Percentiles rank a stretch among this genome's conserved stretches.
phyloP scores from a whole-genome alignment of 2,329 filamentous ascomycete species.

The Beauveria medogensis region DNA sequence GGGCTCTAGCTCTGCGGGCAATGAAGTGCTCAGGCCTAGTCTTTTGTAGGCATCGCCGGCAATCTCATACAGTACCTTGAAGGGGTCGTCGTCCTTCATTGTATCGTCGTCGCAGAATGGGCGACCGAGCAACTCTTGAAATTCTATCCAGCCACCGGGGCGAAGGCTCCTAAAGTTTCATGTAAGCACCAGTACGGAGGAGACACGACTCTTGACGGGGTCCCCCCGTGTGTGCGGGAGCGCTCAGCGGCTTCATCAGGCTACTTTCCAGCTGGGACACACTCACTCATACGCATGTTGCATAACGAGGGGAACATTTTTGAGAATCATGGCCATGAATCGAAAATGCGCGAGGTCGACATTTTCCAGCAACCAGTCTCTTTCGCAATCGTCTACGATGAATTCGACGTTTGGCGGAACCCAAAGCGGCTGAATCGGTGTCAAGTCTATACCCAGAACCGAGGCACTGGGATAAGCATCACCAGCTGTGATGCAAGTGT shows the following conservation, averaged over 20 bases:
- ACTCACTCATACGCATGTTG: conserved; percentile 26
- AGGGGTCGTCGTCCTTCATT: conserved; percentile 32
- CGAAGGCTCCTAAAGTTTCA: conserved; percentile 6
- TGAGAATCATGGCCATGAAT: conserved; percentile 41
- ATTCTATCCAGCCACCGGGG: conserved; percentile 44
- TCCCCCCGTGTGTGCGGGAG: not conserved
- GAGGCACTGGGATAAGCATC: conserved; percentile 33
- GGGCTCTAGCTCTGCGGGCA: conserved; percentile 24
- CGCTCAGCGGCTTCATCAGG: not conserved
- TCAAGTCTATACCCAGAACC: conserved; percentile 34
- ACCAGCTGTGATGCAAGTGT: conserved; percentile 22
- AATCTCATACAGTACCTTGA: conserved; percentile 27
- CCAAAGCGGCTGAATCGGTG: conserved; percentile 37
- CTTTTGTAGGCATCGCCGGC: conserved; percentile 24
- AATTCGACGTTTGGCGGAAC: conserved; percentile 55
- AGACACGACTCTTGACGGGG: not conserved
- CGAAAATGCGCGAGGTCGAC: conserved; percentile 50
- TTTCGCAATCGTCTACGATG: conserved; percentile 53
- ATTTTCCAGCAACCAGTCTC: conserved; percentile 46
- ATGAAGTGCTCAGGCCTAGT: conserved; percentile 32
- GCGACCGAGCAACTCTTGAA: conserved; percentile 36
- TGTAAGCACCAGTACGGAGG: not conserved
- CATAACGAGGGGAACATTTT: conserved; percentile 42
- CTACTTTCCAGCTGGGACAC: not conserved
- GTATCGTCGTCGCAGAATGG: conserved; percentile 37